These are phyloP conservation scores for Inosperma sp. DNA, from an alignment of 768 basidiomycete genomes.

Conservation along the genomic window DNA sequence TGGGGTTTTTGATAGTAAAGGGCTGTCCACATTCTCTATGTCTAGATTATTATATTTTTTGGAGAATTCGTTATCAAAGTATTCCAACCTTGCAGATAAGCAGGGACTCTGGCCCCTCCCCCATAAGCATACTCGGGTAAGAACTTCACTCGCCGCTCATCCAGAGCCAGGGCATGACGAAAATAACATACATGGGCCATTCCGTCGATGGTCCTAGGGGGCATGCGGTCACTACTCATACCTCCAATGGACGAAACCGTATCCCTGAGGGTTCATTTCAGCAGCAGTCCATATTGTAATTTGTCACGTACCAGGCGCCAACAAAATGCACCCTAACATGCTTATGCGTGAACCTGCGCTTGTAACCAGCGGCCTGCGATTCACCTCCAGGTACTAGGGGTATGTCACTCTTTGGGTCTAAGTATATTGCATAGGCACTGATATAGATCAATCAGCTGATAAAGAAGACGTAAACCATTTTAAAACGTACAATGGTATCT, in stretches of 20 bases:
- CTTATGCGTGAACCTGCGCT: constrained; percentile 30
- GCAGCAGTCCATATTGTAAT: not conserved
- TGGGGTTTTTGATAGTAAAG: not conserved
- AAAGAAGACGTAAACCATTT: not conserved
- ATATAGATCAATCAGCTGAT: not conserved
- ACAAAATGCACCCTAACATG: constrained; percentile 38
- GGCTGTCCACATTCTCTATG: not conserved
- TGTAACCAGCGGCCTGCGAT: constrained; percentile 22
- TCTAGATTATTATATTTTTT: no score
- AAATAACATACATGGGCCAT: constrained; percentile 29
- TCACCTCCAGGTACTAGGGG: no score
- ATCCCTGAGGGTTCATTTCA: constrained; percentile 21
- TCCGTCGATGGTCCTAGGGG: constrained; percentile 18
- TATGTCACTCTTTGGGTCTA: not conserved
- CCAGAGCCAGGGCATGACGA: constrained; percentile 34
- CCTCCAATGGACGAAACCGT: constrained; percentile 34
- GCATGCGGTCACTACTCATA: constrained; percentile 12
- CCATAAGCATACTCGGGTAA: constrained; percentile 26
- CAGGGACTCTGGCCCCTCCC: not conserved
- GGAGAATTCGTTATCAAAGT: not conserved
- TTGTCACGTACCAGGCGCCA: constrained; percentile 1
- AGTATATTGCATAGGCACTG: constrained; percentile 12
- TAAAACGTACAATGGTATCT: constrained; percentile 12
- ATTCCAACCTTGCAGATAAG: not conserved
- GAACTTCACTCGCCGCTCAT: constrained; percentile 36